These are phyloP conservation scores for Eucalyptus paniculata DNA, from an alignment of 345 rosid species.

Conservation along the genomic window DNA sequence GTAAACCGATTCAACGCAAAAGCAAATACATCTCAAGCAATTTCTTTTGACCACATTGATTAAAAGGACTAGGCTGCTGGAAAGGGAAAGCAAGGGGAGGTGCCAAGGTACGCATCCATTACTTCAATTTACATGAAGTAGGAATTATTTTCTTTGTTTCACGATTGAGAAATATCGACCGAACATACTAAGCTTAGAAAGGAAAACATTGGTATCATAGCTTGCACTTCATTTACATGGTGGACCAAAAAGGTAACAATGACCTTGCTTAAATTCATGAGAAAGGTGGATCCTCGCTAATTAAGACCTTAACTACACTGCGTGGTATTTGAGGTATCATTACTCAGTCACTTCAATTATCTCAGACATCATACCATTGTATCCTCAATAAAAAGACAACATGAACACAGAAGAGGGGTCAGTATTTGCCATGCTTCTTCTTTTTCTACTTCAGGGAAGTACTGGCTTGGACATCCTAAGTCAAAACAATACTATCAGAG, in stretches of 20 bases:
- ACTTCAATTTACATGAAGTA: neutral
- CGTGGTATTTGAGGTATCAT: neutral
- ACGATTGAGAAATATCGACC: neutral
- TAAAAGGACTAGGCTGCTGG: neutral
- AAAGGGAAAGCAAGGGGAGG: neutral
- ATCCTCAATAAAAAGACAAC: neutral
- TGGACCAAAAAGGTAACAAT: neutral
- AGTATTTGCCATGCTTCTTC: neutral
- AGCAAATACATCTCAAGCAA: neutral
- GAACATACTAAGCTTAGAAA: neutral
- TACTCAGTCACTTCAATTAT: fast-evolving
- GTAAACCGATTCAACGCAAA: neutral
- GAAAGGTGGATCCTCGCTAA: neutral
- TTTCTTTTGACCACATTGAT: neutral
- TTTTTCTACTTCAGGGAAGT: neutral
- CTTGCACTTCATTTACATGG: neutral
- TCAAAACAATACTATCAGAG: neutral
- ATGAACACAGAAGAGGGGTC: neutral
- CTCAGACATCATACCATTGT: neutral
- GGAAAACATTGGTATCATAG: neutral
- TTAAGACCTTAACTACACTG: neutral
- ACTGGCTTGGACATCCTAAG: neutral
- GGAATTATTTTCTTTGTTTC: neutral
- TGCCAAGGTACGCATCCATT: neutral
- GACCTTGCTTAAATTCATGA: neutral